Conservation (phyloP, 768 basidiomycete species). For the Cystoderma amianthinum region DNA sequence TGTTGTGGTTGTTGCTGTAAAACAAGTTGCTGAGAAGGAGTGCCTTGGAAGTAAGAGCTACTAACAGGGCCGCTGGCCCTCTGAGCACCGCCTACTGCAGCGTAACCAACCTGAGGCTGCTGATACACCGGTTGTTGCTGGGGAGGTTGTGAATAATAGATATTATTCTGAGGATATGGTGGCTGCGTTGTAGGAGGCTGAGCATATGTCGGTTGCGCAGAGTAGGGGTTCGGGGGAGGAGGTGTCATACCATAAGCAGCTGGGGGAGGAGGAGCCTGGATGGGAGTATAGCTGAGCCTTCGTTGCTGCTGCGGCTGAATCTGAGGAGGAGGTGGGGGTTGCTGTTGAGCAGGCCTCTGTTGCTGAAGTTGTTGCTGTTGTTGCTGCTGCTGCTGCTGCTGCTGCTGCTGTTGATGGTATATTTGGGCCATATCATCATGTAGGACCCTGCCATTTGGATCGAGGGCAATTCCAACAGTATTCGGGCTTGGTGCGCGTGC, state of each 20-base stretch:
- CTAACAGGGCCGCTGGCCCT: no score
- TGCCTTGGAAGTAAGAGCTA: not conserved
- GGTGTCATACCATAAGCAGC: conserved; percentile 28
- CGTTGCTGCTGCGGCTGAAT: conserved; percentile 23
- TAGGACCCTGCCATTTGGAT: conserved; percentile 72
- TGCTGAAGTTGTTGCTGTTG: conserved; percentile 32
- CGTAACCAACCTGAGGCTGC: conserved; percentile 10
- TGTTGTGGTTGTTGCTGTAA: conserved; percentile 22
- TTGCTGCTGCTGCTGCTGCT: conserved; percentile 35
- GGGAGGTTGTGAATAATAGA: conserved; percentile 11
- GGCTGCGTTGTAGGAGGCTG: conserved; percentile 22
- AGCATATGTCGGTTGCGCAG: conserved; percentile 26
- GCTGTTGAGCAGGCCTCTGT: conserved; percentile 20
- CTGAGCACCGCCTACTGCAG: not conserved
- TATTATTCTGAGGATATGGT: conserved; percentile 11
- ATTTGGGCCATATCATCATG: conserved; percentile 73
- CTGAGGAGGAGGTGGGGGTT: conserved; percentile 20
- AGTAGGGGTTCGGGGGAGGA: conserved; percentile 29
- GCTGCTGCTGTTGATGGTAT: conserved; percentile 38
- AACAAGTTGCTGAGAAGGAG: not conserved
- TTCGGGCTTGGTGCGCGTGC: conserved; percentile 68
- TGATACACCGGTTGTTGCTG: conserved; percentile 17
- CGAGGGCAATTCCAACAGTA: conserved; percentile 76
- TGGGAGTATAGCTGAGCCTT: conserved; percentile 23
- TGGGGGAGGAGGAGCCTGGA: conserved; percentile 26